Percentiles rank a stretch among this genome's conserved stretches.
Evolutionary conservation across 2,329 filamentous ascomycete species (phyloP).

Genomic region (Alternaria arborescens): DNA sequence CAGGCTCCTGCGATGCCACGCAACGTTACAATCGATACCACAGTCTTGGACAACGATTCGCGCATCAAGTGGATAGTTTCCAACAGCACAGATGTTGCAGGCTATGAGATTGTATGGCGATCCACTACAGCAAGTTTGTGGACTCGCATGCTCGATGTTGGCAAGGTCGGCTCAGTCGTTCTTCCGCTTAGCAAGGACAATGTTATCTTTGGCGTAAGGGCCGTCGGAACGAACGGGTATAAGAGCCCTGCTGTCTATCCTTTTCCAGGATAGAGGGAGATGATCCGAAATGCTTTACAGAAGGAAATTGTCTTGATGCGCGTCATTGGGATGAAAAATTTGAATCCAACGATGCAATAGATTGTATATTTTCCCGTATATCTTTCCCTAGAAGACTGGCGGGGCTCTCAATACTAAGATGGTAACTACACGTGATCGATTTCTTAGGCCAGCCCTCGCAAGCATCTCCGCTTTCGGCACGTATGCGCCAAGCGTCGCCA

Average conservation of each 20-base stretch:
- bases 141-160: conserved; percentile 61
- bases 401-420: not conserved
- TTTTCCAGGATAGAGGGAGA: conserved; percentile 41
- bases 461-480: not conserved
- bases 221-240: conserved; percentile 61
- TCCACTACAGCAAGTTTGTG: conserved; percentile 61
- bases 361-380: not conserved
- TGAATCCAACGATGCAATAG: not conserved
- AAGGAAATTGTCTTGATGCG: not conserved
- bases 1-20: conserved; percentile 60
- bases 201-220: conserved; percentile 64
- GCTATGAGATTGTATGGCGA: conserved; percentile 67
- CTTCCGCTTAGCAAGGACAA: conserved; percentile 65
- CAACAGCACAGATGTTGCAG: conserved; percentile 52
- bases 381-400: not conserved
- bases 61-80: conserved; percentile 59
- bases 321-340: not conserved
- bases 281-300: not conserved
- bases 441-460: not conserved
- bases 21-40: conserved; percentile 61
- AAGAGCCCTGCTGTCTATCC: conserved; percentile 60
- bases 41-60: conserved; percentile 59
- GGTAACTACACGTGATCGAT: not conserved
- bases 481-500: not conserved
- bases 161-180: conserved; percentile 56